phyloP scores from a whole-genome alignment of 1,284 basidiomycete genomes.

The Ceratobasidium sp. region DNA sequence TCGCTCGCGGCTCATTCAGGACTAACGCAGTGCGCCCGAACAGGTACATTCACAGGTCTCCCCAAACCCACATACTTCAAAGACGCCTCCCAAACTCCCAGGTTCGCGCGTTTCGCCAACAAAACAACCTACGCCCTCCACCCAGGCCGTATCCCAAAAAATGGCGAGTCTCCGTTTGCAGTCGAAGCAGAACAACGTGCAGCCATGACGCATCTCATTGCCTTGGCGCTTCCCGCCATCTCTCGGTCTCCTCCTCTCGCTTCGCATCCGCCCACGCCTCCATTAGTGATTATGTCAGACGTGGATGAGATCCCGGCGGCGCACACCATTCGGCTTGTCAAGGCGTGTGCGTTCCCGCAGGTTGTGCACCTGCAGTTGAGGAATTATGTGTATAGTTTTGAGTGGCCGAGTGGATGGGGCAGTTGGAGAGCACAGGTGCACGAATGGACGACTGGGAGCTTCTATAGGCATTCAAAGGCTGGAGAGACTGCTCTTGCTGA shows the following conservation, averaged over 20 bases:
- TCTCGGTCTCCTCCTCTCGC: conserved; percentile 47
- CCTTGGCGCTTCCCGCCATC: conserved; percentile 37
- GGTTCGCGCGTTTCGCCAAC: conserved; percentile 63
- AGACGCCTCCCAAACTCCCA: conserved; percentile 54
- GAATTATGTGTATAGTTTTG: conserved; percentile 73
- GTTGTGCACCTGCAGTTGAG: conserved; percentile 72
- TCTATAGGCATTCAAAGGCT: conserved; percentile 68
- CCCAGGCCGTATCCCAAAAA: conserved; percentile 25
- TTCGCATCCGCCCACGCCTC: conserved; percentile 52
- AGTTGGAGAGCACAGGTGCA: conserved; percentile 69
- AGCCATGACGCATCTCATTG: conserved; percentile 62
- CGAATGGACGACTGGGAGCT: conserved; percentile 57
- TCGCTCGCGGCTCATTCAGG: background rate
- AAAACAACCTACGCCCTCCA: conserved; percentile 62
- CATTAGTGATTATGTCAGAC: conserved; percentile 72
- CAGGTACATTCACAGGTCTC: conserved; percentile 67
- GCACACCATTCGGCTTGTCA: conserved; percentile 66
- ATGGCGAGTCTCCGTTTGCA: conserved; percentile 56
- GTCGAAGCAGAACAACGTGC: conserved; percentile 55
- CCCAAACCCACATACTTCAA: conserved; percentile 66
- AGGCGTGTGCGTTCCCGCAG: conserved; percentile 65
- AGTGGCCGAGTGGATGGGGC: conserved; percentile 65
- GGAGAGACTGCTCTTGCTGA: conserved; percentile 67
- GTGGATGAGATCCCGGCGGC: conserved; percentile 73
- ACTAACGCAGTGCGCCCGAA: background rate